Conservation (phyloP, 441 rosid species). For the Eutrema salsugineum region DNA sequence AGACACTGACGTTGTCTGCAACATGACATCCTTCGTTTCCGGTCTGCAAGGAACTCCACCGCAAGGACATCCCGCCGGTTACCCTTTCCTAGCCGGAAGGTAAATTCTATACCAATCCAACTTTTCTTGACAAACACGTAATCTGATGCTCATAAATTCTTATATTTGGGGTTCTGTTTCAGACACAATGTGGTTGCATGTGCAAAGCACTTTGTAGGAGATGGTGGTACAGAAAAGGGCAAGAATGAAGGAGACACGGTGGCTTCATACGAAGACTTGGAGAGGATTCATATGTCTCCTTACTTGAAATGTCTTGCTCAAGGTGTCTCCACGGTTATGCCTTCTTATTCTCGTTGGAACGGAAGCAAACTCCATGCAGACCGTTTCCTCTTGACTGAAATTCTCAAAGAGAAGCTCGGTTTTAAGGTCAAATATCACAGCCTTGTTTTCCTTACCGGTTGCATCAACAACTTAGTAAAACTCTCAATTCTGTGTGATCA, state of each 20-base stretch:
- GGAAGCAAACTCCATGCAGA: constrained; percentile 56
- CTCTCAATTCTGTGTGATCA: background rate
- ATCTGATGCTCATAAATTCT: background rate
- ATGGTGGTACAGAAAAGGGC: constrained; percentile 73
- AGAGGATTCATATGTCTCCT: constrained; percentile 66
- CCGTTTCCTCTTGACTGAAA: constrained; percentile 61
- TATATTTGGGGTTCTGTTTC: constrained; percentile 4
- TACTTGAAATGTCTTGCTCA: constrained; percentile 65
- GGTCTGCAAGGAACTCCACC: constrained; percentile 87
- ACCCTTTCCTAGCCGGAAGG: constrained; percentile 83
- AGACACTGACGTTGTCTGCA: constrained; percentile 57
- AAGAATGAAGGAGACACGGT: constrained; percentile 67
- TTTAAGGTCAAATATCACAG: constrained; percentile 43
- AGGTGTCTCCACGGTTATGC: constrained; percentile 80
- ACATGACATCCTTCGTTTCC: constrained; percentile 54
- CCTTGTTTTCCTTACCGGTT: no score
- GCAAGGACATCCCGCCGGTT: constrained; percentile 56
- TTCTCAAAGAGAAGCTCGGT: constrained; percentile 62
- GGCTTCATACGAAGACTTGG: constrained; percentile 54
- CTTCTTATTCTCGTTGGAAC: constrained; percentile 80
- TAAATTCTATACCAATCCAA: background rate
- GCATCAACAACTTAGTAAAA: background rate
- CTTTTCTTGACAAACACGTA: background rate
- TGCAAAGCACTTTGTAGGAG: constrained; percentile 91
- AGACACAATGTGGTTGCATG: constrained; percentile 79